A percentile compares a stretch with the other conserved stretches of the same genome.
These are phyloP conservation scores for Talaromyces sp. DNA, from an alignment of 2,329 filamentous ascomycete genomes.

Conservation along the genomic window DNA sequence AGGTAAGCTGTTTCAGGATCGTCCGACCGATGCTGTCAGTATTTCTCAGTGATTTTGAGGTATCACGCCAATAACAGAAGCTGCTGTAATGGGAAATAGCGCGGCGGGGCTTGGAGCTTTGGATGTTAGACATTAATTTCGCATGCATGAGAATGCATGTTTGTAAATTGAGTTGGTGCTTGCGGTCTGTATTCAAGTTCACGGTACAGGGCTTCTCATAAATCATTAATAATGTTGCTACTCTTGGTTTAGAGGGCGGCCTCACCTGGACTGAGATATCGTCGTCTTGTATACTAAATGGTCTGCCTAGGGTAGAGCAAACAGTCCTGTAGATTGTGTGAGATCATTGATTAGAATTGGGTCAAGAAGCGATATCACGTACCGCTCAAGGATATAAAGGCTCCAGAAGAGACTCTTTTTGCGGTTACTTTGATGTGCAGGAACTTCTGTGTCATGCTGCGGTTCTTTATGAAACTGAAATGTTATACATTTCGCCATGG, in stretches of 20 bases:
- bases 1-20: background rate
- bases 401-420: slow-evolving; percentile 23
- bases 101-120: background rate
- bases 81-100: background rate
- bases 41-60: background rate
- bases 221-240: background rate
- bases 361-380: background rate
- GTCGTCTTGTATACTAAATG: background rate
- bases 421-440: background rate
- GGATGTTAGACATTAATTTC: background rate
- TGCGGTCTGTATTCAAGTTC: background rate
- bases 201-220: background rate
- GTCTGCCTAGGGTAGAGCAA: background rate
- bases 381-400: slow-evolving; percentile 24
- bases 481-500: slow-evolving; percentile 29
- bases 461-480: slow-evolving; percentile 28
- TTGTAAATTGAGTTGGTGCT: background rate
- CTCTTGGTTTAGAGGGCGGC: background rate
- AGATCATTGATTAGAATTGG: background rate
- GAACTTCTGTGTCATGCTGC: background rate
- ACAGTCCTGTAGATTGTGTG: background rate
- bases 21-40: background rate
- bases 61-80: background rate
- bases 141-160: background rate
- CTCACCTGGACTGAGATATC: background rate